Evolutionary conservation across 805 yeast species (phyloP), one percentile per base, ranked within the genome.

Genomic region (Saturnispora quitensis): DNA sequence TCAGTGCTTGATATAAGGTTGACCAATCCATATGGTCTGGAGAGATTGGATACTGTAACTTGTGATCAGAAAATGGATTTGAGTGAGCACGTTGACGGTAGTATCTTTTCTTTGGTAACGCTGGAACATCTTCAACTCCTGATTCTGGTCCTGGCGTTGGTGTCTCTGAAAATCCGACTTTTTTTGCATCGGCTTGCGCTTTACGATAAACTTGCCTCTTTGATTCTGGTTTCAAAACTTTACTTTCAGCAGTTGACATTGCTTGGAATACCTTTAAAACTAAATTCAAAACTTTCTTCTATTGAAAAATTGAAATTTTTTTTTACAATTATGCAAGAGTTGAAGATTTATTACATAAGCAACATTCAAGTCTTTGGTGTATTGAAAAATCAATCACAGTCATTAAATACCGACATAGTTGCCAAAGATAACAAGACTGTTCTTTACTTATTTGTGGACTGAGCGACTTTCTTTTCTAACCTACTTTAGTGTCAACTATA

Each of bases 31-130:
- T 91, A 25, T 73, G 76, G 38, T 74, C 78, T 4, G 99, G 99
- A 20, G 79, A 74, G 42, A 68, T 66, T 20, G 99, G 98, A 60
- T 93, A 93, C 55, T 88, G 96, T 44, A 93, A 73, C 60, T 84
- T 80, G 67, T 93, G 99, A 68, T 93, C 99, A 18, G 96, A 86
- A 62, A 93, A 93, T 22, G 98, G 98, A 64, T 93, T 93, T 2
- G 97, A 89, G 65, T 93, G 99, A 1, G 99, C 99, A 68, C 99
- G 74, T 69, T 93, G 99, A 66, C 99, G 79, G 67, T 93, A 93
- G 64, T 77, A 93, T 60, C 93, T 77, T 66, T 93, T 86, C 62
- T 82, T 78, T 48, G 97, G 97, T 48, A 89, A 71, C 24, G 61
- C 56, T 28, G 56, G 53, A 17, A 53, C 52, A 25, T 58, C 58